Base-by-base conservation (phyloP, 352 stramenopile species). In the Phytophthora hibernalis region DNA sequence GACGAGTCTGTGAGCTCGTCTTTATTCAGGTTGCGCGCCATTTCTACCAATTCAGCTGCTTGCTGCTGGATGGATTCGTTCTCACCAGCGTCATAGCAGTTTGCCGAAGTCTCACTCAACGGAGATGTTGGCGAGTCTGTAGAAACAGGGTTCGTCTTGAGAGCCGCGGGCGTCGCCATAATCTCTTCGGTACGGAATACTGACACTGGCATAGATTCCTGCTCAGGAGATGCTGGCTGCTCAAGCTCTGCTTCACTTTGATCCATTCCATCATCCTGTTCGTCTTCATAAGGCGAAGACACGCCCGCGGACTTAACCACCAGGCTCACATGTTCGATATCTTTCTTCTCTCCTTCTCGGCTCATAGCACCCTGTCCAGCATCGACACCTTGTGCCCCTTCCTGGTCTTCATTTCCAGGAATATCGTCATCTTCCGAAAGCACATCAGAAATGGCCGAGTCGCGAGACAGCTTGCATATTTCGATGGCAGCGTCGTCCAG, bases 21-120 rank as follows among this genome's bases (percentile, higher is more conserved):
- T 50, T 69, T 78, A 47, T 76, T 67, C 15, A 85, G 57, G 22
- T 50, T 79, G 9, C 71, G 74, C 8, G 69, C 74, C 62, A 82
- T 77, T 26, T 82, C 71, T 9, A 58, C 71, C 35, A 85, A 28
- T 45, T 80, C 65, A 12, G 65, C 57, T 57, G 60, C 65, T 68
- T 85, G 71, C 28, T 79, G 67, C 42, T 82, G 71, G 13, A 82
- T 72, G 2, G 61, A 72, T n/a, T 80, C 65, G 48, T 75, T 82
- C n/a, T 68, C 62, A 0, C 51, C 49, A 20, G 30, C 45, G 35
- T 82, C 62, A 15, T 69, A 56, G 30, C 48, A 65, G 43, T 50
- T 61, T 16, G 16, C 35, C 3, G 52, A 62, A 21, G 22, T 50
- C n/a, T 18, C 28, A 52, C 50, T 65, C 18, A 51, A 31, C 15